phyloP scores from a whole-genome alignment of 2,329 filamentous ascomycete genomes.

The Neopestalotiopsis rosae region DNA sequence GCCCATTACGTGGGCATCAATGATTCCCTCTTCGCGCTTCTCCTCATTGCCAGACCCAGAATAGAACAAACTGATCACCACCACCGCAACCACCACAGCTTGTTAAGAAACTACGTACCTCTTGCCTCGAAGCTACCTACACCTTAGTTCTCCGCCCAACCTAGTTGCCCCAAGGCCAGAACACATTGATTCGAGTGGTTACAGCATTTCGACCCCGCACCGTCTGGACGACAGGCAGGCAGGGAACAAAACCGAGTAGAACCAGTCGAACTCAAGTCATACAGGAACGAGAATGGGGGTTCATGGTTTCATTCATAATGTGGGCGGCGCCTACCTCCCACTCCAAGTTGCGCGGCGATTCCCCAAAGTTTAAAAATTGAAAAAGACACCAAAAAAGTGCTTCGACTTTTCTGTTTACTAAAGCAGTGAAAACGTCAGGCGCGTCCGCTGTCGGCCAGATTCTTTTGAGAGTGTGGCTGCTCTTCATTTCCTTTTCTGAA shows the following conservation, averaged over 20 bases:
- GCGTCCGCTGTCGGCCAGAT: not conserved
- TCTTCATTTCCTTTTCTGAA: not conserved
- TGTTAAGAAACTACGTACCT: constrained; percentile 4
- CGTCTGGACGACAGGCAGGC: constrained; percentile 3
- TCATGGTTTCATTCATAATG: constrained; percentile 9
- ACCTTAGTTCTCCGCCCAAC: not conserved
- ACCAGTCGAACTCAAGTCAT: constrained; percentile 6
- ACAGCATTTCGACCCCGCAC: constrained; percentile 14
- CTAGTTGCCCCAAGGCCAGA: constrained; percentile 4
- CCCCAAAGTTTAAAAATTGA: constrained; percentile 5
- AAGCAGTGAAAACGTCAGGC: not conserved
- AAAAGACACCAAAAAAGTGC: constrained; percentile 6
- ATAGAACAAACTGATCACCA: not conserved
- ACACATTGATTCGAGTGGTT: not conserved
- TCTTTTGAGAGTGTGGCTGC: not conserved
- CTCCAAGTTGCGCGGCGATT: not conserved
- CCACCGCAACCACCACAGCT: not conserved
- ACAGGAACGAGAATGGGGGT: constrained; percentile 5
- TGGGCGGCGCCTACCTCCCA: not conserved
- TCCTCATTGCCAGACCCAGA: not conserved
- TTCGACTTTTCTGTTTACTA: not conserved
- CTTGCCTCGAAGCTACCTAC: not conserved
- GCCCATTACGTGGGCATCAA: constrained; percentile 6
- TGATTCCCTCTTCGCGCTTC: not conserved
- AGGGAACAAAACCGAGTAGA: not conserved